Evolutionary conservation across 805 yeast species (phyloP).

Genomic region (Ogataea zsoltii): DNA sequence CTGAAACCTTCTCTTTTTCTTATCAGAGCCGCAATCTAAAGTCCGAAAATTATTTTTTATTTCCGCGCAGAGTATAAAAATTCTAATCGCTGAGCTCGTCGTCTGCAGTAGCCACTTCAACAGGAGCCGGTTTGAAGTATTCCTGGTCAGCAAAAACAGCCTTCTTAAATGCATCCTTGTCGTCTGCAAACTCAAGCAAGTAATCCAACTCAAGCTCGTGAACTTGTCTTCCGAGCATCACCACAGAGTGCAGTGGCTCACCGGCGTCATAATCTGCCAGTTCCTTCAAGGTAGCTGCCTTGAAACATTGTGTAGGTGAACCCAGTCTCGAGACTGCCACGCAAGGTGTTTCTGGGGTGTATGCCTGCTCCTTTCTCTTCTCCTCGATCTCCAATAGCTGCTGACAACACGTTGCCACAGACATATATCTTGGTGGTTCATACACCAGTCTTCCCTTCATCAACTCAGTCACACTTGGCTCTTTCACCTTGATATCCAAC

Average conservation of each 20-base stretch:
- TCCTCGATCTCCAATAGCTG: slow-evolving; percentile 90
- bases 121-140: slow-evolving; percentile 38
- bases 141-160: slow-evolving; percentile 62
- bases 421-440: slow-evolving; percentile 98
- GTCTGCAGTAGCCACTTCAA: neutral
- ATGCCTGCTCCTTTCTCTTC: slow-evolving; percentile 70
- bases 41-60: neutral
- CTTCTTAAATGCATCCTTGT: slow-evolving; percentile 49
- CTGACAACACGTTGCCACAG: slow-evolving; percentile 82
- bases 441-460: slow-evolving; percentile 89
- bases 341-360: slow-evolving; percentile 86
- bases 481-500: slow-evolving; percentile 93
- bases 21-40: neutral
- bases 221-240: slow-evolving; percentile 88
- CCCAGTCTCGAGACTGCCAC: slow-evolving; percentile 93
- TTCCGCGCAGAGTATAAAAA: neutral
- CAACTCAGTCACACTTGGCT: slow-evolving; percentile 91
- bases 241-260: slow-evolving; percentile 89
- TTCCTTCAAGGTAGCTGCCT: slow-evolving; percentile 81
- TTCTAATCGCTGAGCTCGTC: slow-evolving; percentile 2
- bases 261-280: slow-evolving; percentile 86
- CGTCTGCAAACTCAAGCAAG: slow-evolving; percentile 71
- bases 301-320: slow-evolving; percentile 76
- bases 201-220: slow-evolving; percentile 92
- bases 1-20: too few species aligned